A percentile compares a stretch with the other conserved stretches of the same genome.
Conservation (phyloP, 495 filamentous ascomycete genomes). For the Neurospora sp. region DNA sequence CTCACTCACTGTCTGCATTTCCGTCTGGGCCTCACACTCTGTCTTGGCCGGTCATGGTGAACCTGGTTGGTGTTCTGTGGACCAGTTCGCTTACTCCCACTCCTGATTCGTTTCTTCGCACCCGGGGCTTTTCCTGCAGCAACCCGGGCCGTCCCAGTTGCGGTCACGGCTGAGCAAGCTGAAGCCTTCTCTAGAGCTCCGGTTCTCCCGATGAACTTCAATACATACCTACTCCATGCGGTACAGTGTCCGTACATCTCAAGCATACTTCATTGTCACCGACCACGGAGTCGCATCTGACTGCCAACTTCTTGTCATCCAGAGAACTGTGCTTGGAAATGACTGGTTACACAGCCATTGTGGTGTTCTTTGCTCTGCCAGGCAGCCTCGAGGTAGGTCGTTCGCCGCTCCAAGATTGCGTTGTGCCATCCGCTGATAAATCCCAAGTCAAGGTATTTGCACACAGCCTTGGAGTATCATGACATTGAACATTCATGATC, state of each 20-base stretch:
- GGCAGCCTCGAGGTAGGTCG: not conserved
- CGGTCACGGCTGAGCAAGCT: not conserved
- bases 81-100: conserved; percentile 19
- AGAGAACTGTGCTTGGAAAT: not conserved
- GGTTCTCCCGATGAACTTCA: not conserved
- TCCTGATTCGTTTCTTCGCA: conserved; percentile 20
- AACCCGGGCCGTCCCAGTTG: not conserved
- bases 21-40: not conserved
- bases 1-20: not conserved
- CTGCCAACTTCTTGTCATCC: not conserved
- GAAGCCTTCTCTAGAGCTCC: not conserved
- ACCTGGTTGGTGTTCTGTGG: not conserved
- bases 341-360: not conserved
- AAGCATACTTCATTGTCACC: not conserved
- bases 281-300: not conserved
- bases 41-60: not conserved
- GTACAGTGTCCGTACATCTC: not conserved
- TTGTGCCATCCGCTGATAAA: not conserved
- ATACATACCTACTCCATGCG: not conserved
- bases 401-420: not conserved
- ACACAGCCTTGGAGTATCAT: not conserved
- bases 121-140: not conserved
- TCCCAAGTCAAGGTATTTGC: not conserved
- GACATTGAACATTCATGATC: not conserved
- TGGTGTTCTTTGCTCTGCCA: not conserved